Conservation (phyloP, 495 filamentous ascomycete genomes). For the Platismatia glauca region DNA sequence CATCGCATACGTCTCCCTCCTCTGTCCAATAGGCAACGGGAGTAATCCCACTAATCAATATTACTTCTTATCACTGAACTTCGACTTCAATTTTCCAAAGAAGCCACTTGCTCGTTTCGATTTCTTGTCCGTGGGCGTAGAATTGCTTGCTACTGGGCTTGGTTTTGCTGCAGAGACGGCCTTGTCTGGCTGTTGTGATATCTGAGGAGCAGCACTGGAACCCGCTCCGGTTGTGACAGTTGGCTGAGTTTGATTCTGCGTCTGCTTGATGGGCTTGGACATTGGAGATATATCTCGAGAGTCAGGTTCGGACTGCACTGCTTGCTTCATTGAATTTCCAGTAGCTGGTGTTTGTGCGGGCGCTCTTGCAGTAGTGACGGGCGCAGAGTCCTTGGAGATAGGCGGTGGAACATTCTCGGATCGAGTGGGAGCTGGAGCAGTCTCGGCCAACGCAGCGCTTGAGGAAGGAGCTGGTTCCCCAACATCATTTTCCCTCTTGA, state of each 20-base stretch:
- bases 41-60: slow-evolving; percentile 8
- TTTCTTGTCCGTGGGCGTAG: slow-evolving; percentile 37
- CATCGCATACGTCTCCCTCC: not conserved
- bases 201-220: slow-evolving; percentile 20
- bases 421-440: slow-evolving; percentile 32
- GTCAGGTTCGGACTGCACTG: slow-evolving; percentile 13
- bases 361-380: slow-evolving; percentile 7
- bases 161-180: slow-evolving; percentile 13
- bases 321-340: slow-evolving; percentile 13
- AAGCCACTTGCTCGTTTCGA: slow-evolving; percentile 39
- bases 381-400: slow-evolving; percentile 10
- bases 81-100: slow-evolving; percentile 41
- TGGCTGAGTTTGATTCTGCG: slow-evolving; percentile 23
- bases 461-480: slow-evolving; percentile 47
- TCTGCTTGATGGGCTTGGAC: slow-evolving; percentile 26
- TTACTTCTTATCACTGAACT: slow-evolving; percentile 25
- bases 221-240: slow-evolving; percentile 34
- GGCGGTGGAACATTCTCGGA: slow-evolving; percentile 9
- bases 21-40: not conserved
- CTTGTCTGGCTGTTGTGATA: slow-evolving; percentile 19
- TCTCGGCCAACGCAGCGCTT: slow-evolving; percentile 36
- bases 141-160: slow-evolving; percentile 20
- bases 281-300: slow-evolving; percentile 40
- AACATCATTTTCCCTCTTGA: slow-evolving; percentile 38
- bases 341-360: slow-evolving; percentile 14